Evolutionary conservation across 2,329 filamentous ascomycete genomes (phyloP).

Genomic region (Colletotrichum lini): DNA sequence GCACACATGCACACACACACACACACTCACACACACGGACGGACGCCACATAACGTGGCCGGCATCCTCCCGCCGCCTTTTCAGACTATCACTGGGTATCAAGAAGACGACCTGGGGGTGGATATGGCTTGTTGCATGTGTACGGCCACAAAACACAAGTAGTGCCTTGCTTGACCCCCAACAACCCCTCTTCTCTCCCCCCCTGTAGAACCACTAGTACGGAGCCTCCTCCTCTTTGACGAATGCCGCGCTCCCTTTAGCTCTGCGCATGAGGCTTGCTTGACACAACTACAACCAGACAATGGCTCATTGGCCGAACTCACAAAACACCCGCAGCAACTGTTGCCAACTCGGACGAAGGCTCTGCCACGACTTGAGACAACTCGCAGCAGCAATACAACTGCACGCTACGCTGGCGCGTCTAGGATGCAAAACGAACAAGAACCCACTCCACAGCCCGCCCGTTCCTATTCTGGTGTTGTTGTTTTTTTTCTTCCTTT

Average conservation of each 20-base stretch:
- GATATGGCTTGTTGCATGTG: not conserved
- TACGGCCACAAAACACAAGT: conserved; percentile 19
- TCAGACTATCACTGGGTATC: too few relatives aligned
- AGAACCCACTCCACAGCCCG: conserved; percentile 12
- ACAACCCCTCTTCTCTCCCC: too few relatives aligned
- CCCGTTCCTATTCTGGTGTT: conserved; percentile 30
- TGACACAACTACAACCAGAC: conserved; percentile 22
- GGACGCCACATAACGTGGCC: conserved; percentile 27
- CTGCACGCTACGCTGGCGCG: not conserved
- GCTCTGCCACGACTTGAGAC: too few relatives aligned
- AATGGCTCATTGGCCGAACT: not conserved
- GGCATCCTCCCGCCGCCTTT: too few relatives aligned
- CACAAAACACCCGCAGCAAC: not conserved
- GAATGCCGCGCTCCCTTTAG: not conserved
- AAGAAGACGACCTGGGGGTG: too few relatives aligned
- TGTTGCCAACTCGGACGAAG: conserved; percentile 20
- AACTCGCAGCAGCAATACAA: not conserved
- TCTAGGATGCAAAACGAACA: conserved; percentile 24
- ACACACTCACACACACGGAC: conserved; percentile 11
- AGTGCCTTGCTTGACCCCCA: not conserved
- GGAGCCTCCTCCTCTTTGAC: not conserved
- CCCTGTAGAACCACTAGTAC: not conserved
- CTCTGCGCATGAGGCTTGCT: not conserved
- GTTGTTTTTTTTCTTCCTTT: conserved; percentile 8
- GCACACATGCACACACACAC: not conserved